Evolutionary conservation across 2,329 filamentous ascomycete species (phyloP).

Genomic region (Aspergillus japonicus): DNA sequence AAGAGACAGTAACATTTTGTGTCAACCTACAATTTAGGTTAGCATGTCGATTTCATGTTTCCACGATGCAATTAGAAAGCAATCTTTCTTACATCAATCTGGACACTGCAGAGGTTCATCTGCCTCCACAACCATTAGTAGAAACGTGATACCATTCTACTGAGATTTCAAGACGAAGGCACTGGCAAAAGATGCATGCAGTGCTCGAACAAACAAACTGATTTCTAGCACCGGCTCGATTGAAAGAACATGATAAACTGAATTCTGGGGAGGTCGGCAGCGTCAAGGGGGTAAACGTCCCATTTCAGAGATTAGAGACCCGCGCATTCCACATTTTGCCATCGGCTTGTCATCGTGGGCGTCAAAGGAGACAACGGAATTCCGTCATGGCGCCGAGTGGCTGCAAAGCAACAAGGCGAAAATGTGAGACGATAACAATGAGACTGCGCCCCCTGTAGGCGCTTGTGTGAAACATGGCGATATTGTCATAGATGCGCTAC

Average conservation of each 20-base stretch:
- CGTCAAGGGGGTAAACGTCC: conserved; percentile 5
- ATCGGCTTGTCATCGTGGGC: conserved; percentile 15
- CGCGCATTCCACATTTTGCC: conserved; percentile 2
- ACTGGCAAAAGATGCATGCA: conserved; percentile 6
- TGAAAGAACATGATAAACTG: not conserved
- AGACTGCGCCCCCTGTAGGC: conserved; percentile 25
- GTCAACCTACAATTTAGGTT: conserved; percentile 23
- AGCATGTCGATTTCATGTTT: conserved; percentile 12
- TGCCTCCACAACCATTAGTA: conserved; percentile 26
- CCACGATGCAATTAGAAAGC: not conserved
- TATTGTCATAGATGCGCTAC: conserved; percentile 10
- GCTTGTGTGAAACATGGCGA: conserved; percentile 31
- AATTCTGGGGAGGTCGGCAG: not conserved
- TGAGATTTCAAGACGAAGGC: conserved; percentile 7
- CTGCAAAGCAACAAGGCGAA: conserved; percentile 7
- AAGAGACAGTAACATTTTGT: conserved; percentile 37
- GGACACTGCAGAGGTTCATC: conserved; percentile 19
- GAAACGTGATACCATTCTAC: conserved; percentile 25
- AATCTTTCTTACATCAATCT: conserved; percentile 17
- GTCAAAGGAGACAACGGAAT: conserved; percentile 13
- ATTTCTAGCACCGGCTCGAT: not conserved
- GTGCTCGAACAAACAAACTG: not conserved
- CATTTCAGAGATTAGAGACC: conserved; percentile 8
- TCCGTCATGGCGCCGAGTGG: conserved; percentile 16
- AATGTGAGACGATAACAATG: conserved; percentile 26